Evolutionary conservation across 2,329 filamentous ascomycete species (phyloP), one percentile per base, ranked within the genome.

Genomic region (Leptosphaerulina australis): DNA sequence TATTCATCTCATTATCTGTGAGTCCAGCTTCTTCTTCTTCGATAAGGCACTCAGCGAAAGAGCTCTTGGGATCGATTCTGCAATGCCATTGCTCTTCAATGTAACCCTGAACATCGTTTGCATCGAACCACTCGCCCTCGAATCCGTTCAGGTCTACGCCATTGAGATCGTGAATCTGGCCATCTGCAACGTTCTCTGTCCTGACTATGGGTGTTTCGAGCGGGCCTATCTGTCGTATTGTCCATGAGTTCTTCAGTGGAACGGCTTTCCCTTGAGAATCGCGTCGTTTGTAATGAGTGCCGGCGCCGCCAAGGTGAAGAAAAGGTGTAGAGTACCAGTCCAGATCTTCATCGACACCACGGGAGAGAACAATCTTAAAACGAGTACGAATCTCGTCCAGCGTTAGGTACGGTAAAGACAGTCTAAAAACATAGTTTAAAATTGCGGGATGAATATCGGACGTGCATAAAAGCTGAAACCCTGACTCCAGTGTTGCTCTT

Each of bases 21-120:
- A 10, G 9, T 5, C 21, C n/a, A 9, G n/a, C 20, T 5, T 11
- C 14, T 0, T 64, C 63, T n/a, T 69, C 66, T 5, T 70, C 56
- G 7, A 68, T 21, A 2, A 60, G 14, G 79, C 7, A 81, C 81
- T 37, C 80, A 1, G 88, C 77, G 45, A 82, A 85, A 14, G 88
- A 85, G 8, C 81, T 77, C 8, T 78, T 75, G 0, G 81, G 79
- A 8, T 87, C 81, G 41, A 91, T 84, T 35, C 76, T 68, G 22
- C 91, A 81, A 4, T 85, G 85, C 22, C 82, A 81, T 39, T 82
- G 78, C 4, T 69, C 59, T 30, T 80, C 80, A 2, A 95, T 74
- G 65, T 91, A 94, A 10, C 82, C 79, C 69, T 94, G 88, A 0
- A 91, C 85, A 67, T 94, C 90, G 51, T 89, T 81, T 0, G 85